Percentiles rank a stretch among this genome's conserved stretches.
Conservation (phyloP, 768 basidiomycete species). For the Termitomyces sp. region DNA sequence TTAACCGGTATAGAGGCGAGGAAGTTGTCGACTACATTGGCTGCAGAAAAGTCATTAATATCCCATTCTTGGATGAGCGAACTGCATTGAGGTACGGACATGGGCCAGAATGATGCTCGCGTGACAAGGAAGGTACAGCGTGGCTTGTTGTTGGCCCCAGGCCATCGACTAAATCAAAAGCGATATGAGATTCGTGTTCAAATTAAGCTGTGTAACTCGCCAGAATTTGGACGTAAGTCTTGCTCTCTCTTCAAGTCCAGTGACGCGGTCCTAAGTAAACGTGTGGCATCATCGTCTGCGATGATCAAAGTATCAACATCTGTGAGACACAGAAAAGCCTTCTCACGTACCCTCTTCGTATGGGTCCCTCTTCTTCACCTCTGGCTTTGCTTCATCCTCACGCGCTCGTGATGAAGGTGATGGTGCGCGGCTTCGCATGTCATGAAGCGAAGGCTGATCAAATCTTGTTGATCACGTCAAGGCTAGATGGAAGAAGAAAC, state of each 20-base stretch:
- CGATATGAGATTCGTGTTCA: background rate
- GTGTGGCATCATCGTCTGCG: slow-evolving; percentile 9
- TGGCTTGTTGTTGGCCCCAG: background rate
- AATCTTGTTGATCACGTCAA: background rate
- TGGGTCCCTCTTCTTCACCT: slow-evolving; percentile 12
- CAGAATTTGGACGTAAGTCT: background rate
- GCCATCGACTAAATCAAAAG: background rate
- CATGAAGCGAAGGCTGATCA: background rate
- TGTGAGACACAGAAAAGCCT: background rate
- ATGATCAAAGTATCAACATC: background rate
- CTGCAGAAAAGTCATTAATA: background rate
- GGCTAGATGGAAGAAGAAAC: background rate
- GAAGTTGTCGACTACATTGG: background rate
- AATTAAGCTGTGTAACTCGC: background rate
- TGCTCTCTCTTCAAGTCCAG: background rate
- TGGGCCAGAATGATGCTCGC: background rate
- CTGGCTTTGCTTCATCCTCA: background rate
- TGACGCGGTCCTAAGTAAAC: background rate
- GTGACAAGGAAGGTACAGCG: background rate
- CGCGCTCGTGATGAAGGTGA: background rate
- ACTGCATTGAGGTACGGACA: background rate
- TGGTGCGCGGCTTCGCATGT: background rate
- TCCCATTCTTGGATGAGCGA: background rate
- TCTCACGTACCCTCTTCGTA: slow-evolving; percentile 13
- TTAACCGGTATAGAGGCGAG: background rate